Conservation (phyloP, 2,329 filamentous ascomycete species). For the Pestalotiopsis sp. region DNA sequence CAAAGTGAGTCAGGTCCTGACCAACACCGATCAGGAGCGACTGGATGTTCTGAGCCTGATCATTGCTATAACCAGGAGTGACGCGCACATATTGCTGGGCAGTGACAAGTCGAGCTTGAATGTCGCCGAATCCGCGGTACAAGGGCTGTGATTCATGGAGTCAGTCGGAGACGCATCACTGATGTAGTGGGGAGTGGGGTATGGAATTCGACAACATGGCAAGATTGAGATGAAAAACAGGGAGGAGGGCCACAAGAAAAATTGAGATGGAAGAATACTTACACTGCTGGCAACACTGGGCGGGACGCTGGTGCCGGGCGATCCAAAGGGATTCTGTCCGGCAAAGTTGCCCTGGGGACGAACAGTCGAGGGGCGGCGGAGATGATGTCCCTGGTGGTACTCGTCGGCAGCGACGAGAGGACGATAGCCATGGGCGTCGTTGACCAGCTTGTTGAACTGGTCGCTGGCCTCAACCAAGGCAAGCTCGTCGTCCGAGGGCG, state of each 20-base stretch:
- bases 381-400: constrained; percentile 1
- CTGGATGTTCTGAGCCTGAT: constrained; percentile 19
- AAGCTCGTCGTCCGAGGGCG: constrained; percentile 23
- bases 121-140: constrained; percentile 12
- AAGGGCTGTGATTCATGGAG: neutral
- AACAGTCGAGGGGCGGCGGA: neutral
- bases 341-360: constrained; percentile 10
- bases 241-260: neutral
- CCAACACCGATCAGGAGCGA: constrained; percentile 21
- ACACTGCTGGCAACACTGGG: constrained; percentile 7
- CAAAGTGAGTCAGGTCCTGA: constrained; percentile 15
- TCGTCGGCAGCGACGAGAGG: neutral
- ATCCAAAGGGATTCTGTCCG: neutral
- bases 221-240: neutral
- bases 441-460: constrained; percentile 10
- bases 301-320: neutral
- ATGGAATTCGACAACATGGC: neutral
- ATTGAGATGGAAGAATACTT: neutral
- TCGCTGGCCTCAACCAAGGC: constrained; percentile 24
- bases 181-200: neutral
- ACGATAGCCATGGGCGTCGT: neutral
- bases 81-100: constrained; percentile 24
- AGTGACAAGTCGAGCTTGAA: constrained; percentile 22
- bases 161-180: neutral
- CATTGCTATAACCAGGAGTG: constrained; percentile 21